Evolutionary conservation across 257 asterid genomes (phyloP), one percentile per base, ranked within the genome.

Genomic region (Hygrophila difformis): DNA sequence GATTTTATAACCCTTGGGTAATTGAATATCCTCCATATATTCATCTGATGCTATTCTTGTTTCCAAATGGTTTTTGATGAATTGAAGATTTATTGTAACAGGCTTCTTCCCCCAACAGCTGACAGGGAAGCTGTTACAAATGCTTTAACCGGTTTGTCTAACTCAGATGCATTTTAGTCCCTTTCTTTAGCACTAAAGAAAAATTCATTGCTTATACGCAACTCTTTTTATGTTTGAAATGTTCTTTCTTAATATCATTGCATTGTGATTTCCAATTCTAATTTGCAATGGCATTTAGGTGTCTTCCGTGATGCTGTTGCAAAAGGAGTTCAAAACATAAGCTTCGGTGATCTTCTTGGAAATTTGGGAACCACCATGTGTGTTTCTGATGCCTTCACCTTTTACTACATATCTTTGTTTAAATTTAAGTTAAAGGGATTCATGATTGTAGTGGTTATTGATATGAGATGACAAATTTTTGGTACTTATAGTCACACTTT

Each of bases 1-100:
- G 98, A 89, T 71, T 89, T 89, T 49, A 85, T 89, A 39, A 89
- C 96, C 18, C 96, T 89, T 42, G 98, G 98, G 98, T 89, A 85
- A 50, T 51, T 56, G 45, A 41, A 57, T 46, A 60, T 51, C 36
- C 64, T 4, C 50, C 49, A 50, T 60, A 42, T 31, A 51, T 51
- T 45, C 37, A 43, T 28, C 53, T 58, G 51, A 31, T 54, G 4
- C 22, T 39, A 12, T 38, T 38, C 67, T 35, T 59, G 35, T 34
- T 29, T 23, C 51, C 29, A 23, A 48, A 47, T n/a, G 21, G 33
- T 19, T 51, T 12, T 39, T 68, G 44, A 66, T 51, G 54, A 39
- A 16, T 17, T 58, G 50, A 63, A 58, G 65, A 40, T 55, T 66
- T 37, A 53, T 4, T 56, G 53, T 60, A 45, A 64, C 91, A 89